These are phyloP conservation scores for Filosporella fistucella DNA, from an alignment of 495 filamentous ascomycete species.

Conservation along the genomic window DNA sequence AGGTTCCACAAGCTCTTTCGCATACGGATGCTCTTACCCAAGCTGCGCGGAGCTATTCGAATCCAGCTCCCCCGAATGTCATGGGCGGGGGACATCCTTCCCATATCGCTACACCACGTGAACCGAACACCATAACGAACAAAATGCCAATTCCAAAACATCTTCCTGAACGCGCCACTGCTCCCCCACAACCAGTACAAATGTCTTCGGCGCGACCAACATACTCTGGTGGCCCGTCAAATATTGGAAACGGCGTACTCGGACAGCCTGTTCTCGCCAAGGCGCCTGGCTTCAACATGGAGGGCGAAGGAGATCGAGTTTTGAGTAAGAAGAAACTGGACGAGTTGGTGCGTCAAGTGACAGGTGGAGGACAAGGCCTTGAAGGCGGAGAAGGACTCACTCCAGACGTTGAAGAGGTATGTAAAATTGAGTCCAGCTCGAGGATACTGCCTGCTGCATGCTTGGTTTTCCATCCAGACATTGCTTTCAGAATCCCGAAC, in stretches of 20 bases:
- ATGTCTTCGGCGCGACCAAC: constrained; percentile 71
- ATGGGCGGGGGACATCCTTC: constrained; percentile 52
- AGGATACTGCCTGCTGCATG: background rate
- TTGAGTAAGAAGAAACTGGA: constrained; percentile 95
- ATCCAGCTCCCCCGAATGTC: constrained; percentile 30
- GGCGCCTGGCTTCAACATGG: constrained; percentile 74
- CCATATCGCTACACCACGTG: constrained; percentile 36
- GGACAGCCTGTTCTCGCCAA: constrained; percentile 81
- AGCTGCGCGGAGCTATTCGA: constrained; percentile 54
- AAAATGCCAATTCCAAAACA: constrained; percentile 74
- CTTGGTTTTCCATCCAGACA: constrained; percentile 4
- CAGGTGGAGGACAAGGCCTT: constrained; percentile 68
- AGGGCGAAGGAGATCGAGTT: constrained; percentile 84
- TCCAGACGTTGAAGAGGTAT: constrained; percentile 92
- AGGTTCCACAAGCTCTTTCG: constrained; percentile 44
- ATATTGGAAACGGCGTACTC: constrained; percentile 70
- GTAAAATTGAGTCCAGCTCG: constrained; percentile 26
- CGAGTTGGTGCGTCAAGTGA: constrained; percentile 90
- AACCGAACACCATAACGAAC: constrained; percentile 41
- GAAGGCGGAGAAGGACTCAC: constrained; percentile 65
- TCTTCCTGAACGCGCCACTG: constrained; percentile 56
- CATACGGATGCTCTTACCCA: constrained; percentile 59
- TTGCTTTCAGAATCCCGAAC: constrained; percentile 2
- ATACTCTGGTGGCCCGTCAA: constrained; percentile 66
- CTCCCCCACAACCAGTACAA: constrained; percentile 65